Percentiles rank a stretch among this genome's conserved stretches.
phyloP scores from a whole-genome alignment of 2,329 filamentous ascomycete species.

The Curvularia eragrostidis region DNA sequence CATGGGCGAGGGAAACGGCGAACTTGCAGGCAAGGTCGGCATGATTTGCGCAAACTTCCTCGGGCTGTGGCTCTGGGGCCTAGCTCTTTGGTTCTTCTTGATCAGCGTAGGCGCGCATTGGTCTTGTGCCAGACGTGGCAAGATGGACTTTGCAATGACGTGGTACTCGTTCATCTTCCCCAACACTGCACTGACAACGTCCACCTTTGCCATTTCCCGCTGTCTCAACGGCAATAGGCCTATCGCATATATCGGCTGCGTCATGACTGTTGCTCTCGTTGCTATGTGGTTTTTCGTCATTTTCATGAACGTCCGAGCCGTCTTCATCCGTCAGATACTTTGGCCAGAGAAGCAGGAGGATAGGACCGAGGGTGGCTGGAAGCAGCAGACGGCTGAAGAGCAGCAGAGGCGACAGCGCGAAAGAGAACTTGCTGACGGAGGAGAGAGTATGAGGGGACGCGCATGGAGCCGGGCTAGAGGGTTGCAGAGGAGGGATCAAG shows the following conservation, averaged over 20 bases:
- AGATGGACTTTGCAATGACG: constrained; percentile 80
- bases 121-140: constrained; percentile 66
- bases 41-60: constrained; percentile 66
- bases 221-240: constrained; percentile 57
- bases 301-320: constrained; percentile 72
- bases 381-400: constrained; percentile 40
- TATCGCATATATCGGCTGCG: constrained; percentile 71
- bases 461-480: constrained; percentile 32
- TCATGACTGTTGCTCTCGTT: constrained; percentile 70
- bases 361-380: constrained; percentile 66
- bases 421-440: constrained; percentile 25
- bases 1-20: constrained; percentile 61
- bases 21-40: constrained; percentile 62
- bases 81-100: constrained; percentile 86
- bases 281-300: constrained; percentile 73
- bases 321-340: constrained; percentile 70
- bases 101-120: constrained; percentile 78
- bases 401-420: constrained; percentile 31
- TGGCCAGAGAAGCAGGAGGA: constrained; percentile 78
- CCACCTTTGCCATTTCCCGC: constrained; percentile 73
- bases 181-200: constrained; percentile 75
- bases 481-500: constrained; percentile 28
- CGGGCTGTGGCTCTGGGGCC: constrained; percentile 79
- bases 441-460: constrained; percentile 26
- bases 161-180: constrained; percentile 87